Evolutionary conservation across 805 yeast species (phyloP).

Genomic region (Hanseniaspora clermontiae): DNA sequence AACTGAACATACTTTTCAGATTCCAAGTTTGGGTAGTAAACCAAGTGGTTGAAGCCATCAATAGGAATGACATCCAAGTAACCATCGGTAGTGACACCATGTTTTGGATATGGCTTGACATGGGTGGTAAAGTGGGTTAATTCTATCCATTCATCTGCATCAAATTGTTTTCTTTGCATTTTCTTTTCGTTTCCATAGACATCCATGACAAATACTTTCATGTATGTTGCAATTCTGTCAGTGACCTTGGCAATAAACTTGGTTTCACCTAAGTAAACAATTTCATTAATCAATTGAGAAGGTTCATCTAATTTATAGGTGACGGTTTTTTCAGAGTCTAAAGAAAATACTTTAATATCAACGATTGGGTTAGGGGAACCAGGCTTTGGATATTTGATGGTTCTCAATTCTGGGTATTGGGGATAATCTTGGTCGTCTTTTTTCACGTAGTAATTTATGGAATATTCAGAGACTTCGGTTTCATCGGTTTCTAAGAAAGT

Average conservation of each 20-base stretch:
- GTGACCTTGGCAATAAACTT: conserved; percentile 44
- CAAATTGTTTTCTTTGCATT: conserved; percentile 33
- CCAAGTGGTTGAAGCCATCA: conserved; percentile 61
- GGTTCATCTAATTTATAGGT: conserved; percentile 29
- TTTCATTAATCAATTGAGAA: conserved; percentile 50
- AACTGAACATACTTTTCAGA: conserved; percentile 43
- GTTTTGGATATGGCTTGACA: conserved; percentile 38
- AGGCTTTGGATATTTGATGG: conserved; percentile 72
- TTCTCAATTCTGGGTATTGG: conserved; percentile 47
- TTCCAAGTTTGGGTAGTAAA: conserved; percentile 64
- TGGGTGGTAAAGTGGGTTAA: conserved; percentile 50
- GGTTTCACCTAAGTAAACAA: conserved; percentile 52
- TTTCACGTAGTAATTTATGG: conserved; percentile 62
- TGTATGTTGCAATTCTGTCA: conserved; percentile 53
- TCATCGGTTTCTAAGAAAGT: conserved; percentile 61
- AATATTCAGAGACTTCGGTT: conserved; percentile 55
- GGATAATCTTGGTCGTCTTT: conserved; percentile 28
- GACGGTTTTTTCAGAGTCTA: conserved; percentile 25
- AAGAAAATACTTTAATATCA: conserved; percentile 37
- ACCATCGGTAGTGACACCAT: conserved; percentile 43
- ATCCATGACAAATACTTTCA: conserved; percentile 45
- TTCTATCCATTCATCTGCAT: conserved; percentile 64
- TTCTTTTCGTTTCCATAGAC: conserved; percentile 22
- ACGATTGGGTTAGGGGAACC: conserved; percentile 66
- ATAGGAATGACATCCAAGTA: conserved; percentile 68